phyloP scores from a whole-genome alignment of 148 eudicot species.

The Fallopia convolvulus region DNA sequence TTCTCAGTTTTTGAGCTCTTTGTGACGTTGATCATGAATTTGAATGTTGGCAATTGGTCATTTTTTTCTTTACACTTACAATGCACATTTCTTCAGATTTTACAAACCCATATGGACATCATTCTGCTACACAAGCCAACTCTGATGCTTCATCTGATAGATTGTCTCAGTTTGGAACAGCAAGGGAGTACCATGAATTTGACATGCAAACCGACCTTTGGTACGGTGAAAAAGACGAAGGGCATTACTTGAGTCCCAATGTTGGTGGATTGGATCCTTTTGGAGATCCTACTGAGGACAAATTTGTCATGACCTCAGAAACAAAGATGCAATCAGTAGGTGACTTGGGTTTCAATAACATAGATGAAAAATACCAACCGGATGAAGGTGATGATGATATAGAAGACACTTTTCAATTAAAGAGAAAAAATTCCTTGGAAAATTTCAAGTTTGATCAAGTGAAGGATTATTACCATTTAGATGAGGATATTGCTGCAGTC shows the following conservation, averaged over 20 bases:
- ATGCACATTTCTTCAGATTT: constrained; percentile 42
- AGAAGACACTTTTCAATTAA: constrained; percentile 32
- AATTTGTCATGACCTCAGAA: constrained; percentile 64
- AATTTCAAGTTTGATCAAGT: constrained; percentile 24
- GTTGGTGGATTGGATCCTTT: constrained; percentile 42
- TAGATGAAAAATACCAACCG: constrained; percentile 28
- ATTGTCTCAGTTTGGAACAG: constrained; percentile 93
- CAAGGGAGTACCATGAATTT: constrained; percentile 86
- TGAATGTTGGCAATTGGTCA: not conserved
- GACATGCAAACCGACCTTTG: constrained; percentile 84
- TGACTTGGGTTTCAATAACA: constrained; percentile 24
- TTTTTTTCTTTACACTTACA: not conserved
- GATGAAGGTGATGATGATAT: constrained; percentile 19
- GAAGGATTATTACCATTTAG: constrained; percentile 33
- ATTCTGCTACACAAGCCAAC: constrained; percentile 34
- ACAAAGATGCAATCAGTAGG: constrained; percentile 25
- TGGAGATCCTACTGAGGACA: constrained; percentile 74
- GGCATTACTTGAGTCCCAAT: constrained; percentile 47
- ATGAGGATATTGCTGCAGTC: constrained; percentile 9
- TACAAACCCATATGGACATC: constrained; percentile 75
- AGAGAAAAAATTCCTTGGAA: constrained; percentile 20
- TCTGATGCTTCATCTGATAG: constrained; percentile 87
- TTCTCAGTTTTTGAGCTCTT: not conserved
- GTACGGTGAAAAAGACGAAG: constrained; percentile 86
- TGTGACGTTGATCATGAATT: not conserved